Conservation (phyloP, 345 rosid species). For the Eucalyptus viminalis region DNA sequence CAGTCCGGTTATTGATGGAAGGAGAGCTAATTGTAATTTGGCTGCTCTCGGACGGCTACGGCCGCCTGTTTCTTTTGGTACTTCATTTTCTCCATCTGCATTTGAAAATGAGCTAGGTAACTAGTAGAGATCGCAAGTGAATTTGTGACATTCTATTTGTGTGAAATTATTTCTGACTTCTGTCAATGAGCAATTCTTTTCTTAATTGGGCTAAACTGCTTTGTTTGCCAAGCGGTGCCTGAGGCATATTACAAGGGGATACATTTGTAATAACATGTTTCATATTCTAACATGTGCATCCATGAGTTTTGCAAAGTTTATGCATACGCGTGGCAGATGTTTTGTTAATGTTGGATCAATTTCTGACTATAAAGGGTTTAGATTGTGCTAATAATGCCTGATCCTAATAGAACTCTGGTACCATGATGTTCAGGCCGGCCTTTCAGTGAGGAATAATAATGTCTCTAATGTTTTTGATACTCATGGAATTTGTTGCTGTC, state of each 20-base stretch:
- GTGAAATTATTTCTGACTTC: background rate
- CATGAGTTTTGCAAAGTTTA: background rate
- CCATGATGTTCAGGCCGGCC: background rate
- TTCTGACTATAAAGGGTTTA: background rate
- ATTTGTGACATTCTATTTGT: background rate
- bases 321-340: background rate
- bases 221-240: background rate
- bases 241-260: background rate
- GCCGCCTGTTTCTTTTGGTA: slow-evolving; percentile 5
- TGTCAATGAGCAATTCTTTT: background rate
- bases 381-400: background rate
- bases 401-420: background rate
- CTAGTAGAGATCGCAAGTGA: background rate
- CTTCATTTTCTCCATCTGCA: background rate
- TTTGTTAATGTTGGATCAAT: background rate
- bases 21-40: slow-evolving; percentile 26
- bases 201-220: background rate
- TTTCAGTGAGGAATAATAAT: background rate
- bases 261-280: background rate
- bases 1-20: slow-evolving; percentile 23
- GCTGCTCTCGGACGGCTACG: slow-evolving; percentile 26
- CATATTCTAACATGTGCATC: background rate
- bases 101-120: slow-evolving; percentile 4
- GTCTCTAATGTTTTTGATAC: background rate
- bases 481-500: background rate